Evolutionary conservation across 2,329 filamentous ascomycete genomes (phyloP).

Genomic region (Epichloe gansuensis): DNA sequence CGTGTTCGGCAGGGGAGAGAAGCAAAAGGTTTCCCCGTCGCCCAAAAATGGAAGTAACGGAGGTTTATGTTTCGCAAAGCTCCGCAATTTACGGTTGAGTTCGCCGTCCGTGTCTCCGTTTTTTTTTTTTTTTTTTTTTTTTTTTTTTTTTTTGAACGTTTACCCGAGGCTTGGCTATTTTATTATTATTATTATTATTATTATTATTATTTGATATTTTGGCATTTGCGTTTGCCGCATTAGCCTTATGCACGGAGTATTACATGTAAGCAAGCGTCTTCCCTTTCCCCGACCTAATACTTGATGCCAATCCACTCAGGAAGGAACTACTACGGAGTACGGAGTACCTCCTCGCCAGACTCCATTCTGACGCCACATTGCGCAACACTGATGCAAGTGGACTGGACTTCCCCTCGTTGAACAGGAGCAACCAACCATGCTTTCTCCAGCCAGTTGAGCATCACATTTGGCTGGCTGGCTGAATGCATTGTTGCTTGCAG

Average conservation of each 20-base stretch:
- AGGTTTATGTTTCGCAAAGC: background rate
- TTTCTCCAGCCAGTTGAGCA: no score
- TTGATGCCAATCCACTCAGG: background rate
- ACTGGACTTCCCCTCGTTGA: no score
- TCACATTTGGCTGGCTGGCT: no score
- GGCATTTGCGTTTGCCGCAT: background rate
- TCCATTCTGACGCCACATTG: slow-evolving; percentile 6
- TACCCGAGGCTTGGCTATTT: no score
- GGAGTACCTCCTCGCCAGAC: background rate
- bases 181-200: no score
- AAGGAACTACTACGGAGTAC: background rate
- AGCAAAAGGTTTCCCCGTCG: no score
- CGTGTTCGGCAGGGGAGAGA: no score
- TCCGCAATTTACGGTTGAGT: background rate
- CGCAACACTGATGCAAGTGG: slow-evolving; percentile 9
- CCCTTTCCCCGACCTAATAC: background rate
- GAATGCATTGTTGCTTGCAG: no score
- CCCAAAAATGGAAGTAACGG: no score
- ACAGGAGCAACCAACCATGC: no score
- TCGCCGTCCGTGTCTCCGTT: background rate
- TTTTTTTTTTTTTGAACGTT: background rate
- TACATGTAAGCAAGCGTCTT: background rate
- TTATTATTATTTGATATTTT: no score
- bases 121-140: background rate
- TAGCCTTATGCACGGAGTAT: no score